Base-by-base conservation (phyloP, 192 early-diverging fungal genomes). In the Hyaloraphidium curvatum region DNA sequence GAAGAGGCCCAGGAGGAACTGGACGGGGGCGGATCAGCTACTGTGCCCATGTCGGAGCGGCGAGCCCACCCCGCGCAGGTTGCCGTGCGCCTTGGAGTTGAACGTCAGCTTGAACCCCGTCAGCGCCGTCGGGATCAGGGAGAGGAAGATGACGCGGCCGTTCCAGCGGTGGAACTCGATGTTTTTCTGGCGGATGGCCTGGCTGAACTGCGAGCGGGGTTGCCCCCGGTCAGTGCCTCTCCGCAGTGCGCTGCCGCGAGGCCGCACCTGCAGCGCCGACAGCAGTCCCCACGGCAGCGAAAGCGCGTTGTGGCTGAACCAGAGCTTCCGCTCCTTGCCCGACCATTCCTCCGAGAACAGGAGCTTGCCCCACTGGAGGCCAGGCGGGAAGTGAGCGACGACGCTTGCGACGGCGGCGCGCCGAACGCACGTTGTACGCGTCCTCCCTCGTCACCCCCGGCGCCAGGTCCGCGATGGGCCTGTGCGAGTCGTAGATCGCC, bases 141-240 rank as follows among this genome's bases (percentile, higher is more conserved):
- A 48, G 23, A 48, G 43, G 23, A 48, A 25, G 11, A 48, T 5
- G 43, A 48, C 14, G 14, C 43, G 43, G 43, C 43, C 43, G 23
- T 48, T 48, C 43, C 43, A 48, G 14, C 43, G 43, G 23, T 48
- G 43, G 14, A 48, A 5, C 7, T 48, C 25, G 23, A 48, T 48
- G 43, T 48, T 22, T 14, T 48, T 14, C 19, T 48, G 14, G 14
- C 43, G 43, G 43, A 48, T 48, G 7, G 43, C 25, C 25, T 11
- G 23, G 43, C 43, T 48, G 23, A 48, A 48, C 43, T 48, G 17
- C 35, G 11, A 17, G 17, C 35, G 17, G 35, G 17, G 17, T 37
- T 37, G 35, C 17, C 11, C 35, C 35, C 17, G 11, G 35, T 37
- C 17, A 13, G 35, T 11, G 35, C 17, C 17, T 13, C 11, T 13